Conservation (phyloP, 257 asterid genomes). For the Solanum chmielewskii region DNA sequence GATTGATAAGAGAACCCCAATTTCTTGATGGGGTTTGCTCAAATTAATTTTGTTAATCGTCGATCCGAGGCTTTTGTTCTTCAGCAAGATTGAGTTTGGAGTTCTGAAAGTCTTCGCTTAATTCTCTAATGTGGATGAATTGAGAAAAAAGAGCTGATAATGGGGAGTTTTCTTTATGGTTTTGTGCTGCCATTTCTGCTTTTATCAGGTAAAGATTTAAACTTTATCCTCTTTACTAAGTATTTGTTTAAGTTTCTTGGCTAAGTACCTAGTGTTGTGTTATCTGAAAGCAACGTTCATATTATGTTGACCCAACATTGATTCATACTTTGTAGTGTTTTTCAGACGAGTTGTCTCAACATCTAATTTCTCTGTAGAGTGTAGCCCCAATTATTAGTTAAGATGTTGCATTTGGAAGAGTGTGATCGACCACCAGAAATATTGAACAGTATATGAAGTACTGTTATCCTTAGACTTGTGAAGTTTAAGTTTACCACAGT, state of each 20-base stretch:
- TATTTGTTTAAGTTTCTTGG: neutral
- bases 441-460: neutral
- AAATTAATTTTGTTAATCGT: neutral
- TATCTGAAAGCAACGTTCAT: neutral
- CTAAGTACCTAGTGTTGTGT: neutral
- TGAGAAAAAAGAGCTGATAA: slow-evolving; percentile 19
- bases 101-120: neutral
- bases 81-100: neutral
- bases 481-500: neutral
- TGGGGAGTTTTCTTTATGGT: slow-evolving; percentile 56
- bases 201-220: slow-evolving; percentile 32
- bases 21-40: neutral
- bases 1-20: neutral
- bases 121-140: slow-evolving; percentile 18
- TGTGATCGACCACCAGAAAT: neutral
- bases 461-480: neutral
- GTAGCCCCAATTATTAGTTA: neutral
- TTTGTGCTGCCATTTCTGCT: slow-evolving; percentile 72
- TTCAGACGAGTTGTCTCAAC: neutral
- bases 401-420: neutral
- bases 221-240: neutral
- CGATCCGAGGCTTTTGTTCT: neutral
- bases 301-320: neutral
- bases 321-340: neutral
- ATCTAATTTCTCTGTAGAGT: neutral